Conservation (phyloP, 495 filamentous ascomycete species). For the Hypoxylon intermedium region DNA sequence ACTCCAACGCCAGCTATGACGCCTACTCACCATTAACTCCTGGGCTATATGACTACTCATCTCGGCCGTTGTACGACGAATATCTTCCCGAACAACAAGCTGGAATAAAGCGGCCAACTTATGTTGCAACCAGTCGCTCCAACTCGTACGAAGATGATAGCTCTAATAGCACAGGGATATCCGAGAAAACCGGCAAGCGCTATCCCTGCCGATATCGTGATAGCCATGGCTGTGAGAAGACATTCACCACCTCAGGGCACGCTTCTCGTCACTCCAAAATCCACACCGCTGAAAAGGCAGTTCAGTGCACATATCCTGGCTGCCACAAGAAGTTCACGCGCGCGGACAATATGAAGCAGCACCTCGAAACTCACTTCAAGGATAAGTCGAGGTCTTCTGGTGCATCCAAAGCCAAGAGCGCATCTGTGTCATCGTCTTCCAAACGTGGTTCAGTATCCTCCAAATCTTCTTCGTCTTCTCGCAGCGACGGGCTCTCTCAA, state of each 20-base stretch:
- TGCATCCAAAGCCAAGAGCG: slow-evolving; percentile 43
- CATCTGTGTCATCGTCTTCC: slow-evolving; percentile 43
- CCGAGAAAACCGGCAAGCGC: slow-evolving; percentile 60
- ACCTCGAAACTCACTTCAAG: slow-evolving; percentile 84
- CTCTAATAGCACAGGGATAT: slow-evolving; percentile 38
- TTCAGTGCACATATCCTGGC: slow-evolving; percentile 74
- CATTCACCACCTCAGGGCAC: slow-evolving; percentile 95
- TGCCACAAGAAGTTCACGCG: slow-evolving; percentile 95
- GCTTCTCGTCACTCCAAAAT: slow-evolving; percentile 96
- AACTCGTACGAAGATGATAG: slow-evolving; percentile 53
- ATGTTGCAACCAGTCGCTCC: slow-evolving; percentile 44
- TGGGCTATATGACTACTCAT: slow-evolving; percentile 47
- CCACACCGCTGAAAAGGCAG: slow-evolving; percentile 94
- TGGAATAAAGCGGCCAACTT: slow-evolving; percentile 38
- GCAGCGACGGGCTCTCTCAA: slow-evolving; percentile 29
- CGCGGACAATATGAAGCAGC: slow-evolving; percentile 99
- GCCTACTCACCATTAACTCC: slow-evolving; percentile 59
- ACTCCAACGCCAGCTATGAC: slow-evolving; percentile 59
- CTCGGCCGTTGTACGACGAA: slow-evolving; percentile 48
- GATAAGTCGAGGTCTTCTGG: slow-evolving; percentile 51
- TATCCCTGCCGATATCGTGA: slow-evolving; percentile 71
- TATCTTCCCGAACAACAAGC: slow-evolving; percentile 41
- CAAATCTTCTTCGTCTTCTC: slow-evolving; percentile 38
- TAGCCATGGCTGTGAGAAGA: slow-evolving; percentile 74
- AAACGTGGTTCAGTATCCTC: slow-evolving; percentile 45